A percentile compares a stretch with the other conserved stretches of the same genome.
Conservation (phyloP, 73 alveolate genomes). For the Strombidium stylifer region DNA sequence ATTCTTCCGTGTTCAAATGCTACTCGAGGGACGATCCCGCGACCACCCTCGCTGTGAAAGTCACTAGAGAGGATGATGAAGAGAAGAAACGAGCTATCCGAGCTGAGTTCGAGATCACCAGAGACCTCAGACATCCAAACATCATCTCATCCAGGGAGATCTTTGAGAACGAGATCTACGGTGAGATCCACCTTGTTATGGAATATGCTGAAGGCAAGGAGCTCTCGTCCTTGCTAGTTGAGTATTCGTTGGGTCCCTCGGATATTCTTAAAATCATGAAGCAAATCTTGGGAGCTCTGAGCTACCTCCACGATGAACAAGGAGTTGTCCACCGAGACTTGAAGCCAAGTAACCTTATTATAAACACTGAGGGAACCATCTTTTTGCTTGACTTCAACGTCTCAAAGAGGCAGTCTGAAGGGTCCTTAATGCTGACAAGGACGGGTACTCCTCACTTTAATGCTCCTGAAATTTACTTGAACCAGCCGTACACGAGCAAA, state of each 20-base stretch:
- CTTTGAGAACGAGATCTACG: no score
- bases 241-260: slow-evolving; percentile 11
- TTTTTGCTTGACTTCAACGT: slow-evolving; percentile 91
- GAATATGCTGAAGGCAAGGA: no score
- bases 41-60: no score
- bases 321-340: slow-evolving; percentile 84
- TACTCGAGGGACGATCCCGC: no score
- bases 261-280: slow-evolving; percentile 31
- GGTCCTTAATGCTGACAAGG: slow-evolving; percentile 64
- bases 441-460: slow-evolving; percentile 92
- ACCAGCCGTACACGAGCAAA: slow-evolving; percentile 78
- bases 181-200: no score
- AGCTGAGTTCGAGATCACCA: neutral
- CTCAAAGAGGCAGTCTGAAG: slow-evolving; percentile 64
- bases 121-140: neutral
- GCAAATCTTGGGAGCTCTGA: slow-evolving; percentile 29
- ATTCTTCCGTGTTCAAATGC: no score
- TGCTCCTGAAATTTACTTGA: slow-evolving; percentile 88
- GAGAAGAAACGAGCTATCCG: slow-evolving; percentile 35
- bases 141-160: no score
- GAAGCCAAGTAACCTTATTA: slow-evolving; percentile 80
- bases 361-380: slow-evolving; percentile 64
- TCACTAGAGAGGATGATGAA: no score
- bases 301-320: slow-evolving; percentile 13
- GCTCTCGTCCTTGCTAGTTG: no score